Evolutionary conservation across 257 asterid species (phyloP), one percentile per base, ranked within the genome.

Genomic region (Nicotiana paniculata): DNA sequence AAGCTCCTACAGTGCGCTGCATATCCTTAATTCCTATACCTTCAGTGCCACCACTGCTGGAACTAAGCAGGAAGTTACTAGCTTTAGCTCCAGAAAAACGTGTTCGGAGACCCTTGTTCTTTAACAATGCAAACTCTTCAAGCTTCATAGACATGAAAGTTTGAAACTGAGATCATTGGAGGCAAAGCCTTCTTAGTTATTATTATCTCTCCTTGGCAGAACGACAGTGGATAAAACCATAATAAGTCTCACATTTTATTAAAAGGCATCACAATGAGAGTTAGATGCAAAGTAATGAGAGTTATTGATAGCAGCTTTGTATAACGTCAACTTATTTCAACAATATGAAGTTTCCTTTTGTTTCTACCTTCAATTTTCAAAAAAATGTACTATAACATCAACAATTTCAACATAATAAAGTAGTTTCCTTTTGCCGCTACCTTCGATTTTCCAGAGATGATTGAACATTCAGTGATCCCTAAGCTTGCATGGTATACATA

Each of bases 401-500:
- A 65, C 12, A 16, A 33, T 43, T 67, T 67, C 28, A 18, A 68
- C 30, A 61, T 21, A 24, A 9, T 17, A 18, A 35, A 37, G 55
- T 17, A 68, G 77, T 68, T 68, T 5, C 53, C 4, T 35, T 18
- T 35, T 21, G 53, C 54, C 17, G 18, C 54, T 33, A 32, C 51
- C 51, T 67, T 35, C 16, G 1, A 33, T 17, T 17, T 67, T 33
- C 76, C 13, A 17, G 17, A 0, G 3, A 17, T 1, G 76, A 67
- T 35, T 35, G 30, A 39, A 26, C 55, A 39, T 39, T 15, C 54
- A 37, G 9, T n/a, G 69, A 68, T 85, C 37, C 51, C 17, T 15
- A 21, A 21, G 24, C 64, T 46, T 72, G 26, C n/a, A 70, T 64
- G 37, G 61, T 85, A 43, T 48, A 67, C 65, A 63, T 59, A 85